These are phyloP conservation scores for Voacanga thouarsii DNA, from an alignment of 257 asterid species.

Conservation along the genomic window DNA sequence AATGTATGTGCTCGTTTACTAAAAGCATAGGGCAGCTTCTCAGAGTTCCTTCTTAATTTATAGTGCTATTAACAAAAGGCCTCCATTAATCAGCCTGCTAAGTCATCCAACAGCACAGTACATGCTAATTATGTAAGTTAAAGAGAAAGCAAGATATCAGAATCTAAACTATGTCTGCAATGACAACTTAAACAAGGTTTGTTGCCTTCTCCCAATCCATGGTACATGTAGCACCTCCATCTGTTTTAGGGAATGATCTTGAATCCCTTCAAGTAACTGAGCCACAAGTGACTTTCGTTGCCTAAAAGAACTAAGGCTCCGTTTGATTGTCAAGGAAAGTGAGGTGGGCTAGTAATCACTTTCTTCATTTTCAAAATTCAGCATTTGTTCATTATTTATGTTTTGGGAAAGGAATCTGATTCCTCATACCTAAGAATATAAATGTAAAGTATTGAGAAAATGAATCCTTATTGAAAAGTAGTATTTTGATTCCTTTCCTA, in stretches of 20 bases:
- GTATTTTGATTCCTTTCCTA: too few relatives aligned
- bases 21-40: background rate
- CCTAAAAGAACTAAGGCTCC: background rate
- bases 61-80: background rate
- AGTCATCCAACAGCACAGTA: background rate
- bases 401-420: too few relatives aligned
- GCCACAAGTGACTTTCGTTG: background rate
- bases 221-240: background rate
- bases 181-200: background rate
- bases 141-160: background rate
- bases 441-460: too few relatives aligned
- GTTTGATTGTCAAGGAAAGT: too few relatives aligned
- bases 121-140: background rate
- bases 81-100: background rate
- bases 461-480: too few relatives aligned
- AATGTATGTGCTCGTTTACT: background rate
- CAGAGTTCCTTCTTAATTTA: background rate
- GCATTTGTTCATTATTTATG: too few relatives aligned
- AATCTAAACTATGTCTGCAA: background rate
- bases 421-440: too few relatives aligned
- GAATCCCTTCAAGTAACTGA: background rate
- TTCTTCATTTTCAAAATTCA: too few relatives aligned
- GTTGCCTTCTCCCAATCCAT: background rate
- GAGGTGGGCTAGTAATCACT: too few relatives aligned
- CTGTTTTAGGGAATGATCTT: background rate